phyloP scores from a whole-genome alignment of 257 asterid species.

The Solanum peruvianum region DNA sequence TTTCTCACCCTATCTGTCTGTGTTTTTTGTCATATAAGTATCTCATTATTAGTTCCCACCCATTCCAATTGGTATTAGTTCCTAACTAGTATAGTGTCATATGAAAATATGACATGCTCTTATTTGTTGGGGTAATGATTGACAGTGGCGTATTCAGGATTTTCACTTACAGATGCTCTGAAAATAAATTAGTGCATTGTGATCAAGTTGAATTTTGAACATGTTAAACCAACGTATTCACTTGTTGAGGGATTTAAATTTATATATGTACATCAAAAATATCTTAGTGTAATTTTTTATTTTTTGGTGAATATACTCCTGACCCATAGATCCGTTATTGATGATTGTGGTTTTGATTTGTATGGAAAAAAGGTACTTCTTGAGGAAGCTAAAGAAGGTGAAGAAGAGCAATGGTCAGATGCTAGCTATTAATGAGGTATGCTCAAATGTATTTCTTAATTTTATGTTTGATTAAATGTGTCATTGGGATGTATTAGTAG shows the following conservation, averaged over 20 bases:
- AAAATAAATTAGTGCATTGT: not conserved
- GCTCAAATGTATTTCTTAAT: not conserved
- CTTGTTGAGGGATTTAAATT: not conserved
- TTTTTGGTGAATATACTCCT: not conserved
- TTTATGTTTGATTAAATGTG: not conserved
- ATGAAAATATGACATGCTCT: not conserved
- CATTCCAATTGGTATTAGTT: not conserved
- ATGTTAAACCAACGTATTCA: not conserved
- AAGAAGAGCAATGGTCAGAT: constrained; percentile 85
- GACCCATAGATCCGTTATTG: not conserved
- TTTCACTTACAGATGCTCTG: not conserved
- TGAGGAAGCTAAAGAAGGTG: constrained; percentile 89
- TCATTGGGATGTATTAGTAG: not conserved
- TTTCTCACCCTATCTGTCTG: not conserved
- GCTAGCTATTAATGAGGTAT: constrained; percentile 85
- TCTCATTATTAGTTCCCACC: not conserved
- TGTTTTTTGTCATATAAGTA: not conserved
- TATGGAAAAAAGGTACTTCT: constrained; percentile 50
- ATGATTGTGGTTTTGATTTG: not conserved
- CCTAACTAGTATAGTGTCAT: not conserved
- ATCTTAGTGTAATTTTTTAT: not conserved
- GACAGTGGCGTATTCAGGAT: not conserved
- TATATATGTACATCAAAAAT: not conserved
- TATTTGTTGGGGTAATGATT: not conserved
- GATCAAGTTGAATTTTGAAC: not conserved